phyloP scores from a whole-genome alignment of 1,139 yeast species.

The Ogataea hybrid region DNA sequence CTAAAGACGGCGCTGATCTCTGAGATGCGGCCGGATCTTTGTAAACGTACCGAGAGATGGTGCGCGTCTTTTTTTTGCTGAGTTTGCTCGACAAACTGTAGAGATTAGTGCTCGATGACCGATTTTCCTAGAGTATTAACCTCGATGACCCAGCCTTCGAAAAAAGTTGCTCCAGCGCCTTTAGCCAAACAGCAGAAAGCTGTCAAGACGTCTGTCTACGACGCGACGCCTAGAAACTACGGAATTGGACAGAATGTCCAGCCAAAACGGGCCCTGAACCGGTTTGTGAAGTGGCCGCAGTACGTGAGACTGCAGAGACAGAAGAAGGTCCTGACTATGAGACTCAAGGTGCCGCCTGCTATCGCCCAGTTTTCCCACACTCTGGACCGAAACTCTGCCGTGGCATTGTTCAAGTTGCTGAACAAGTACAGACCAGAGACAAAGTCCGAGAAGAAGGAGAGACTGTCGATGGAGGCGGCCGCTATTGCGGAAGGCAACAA shows the following conservation, averaged over 20 bases:
- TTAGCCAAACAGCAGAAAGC: constrained; percentile 38
- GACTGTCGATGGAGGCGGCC: constrained; percentile 97
- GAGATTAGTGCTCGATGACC: constrained; percentile 11
- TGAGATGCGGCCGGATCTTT: constrained; percentile 4
- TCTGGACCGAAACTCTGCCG: constrained; percentile 96
- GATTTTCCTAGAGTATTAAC: constrained; percentile 22
- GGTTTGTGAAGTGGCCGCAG: constrained; percentile 98
- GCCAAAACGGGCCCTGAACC: constrained; percentile 92
- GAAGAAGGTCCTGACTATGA: constrained; percentile 88
- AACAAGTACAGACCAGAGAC: constrained; percentile 99
- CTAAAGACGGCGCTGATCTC: constrained; percentile 9
- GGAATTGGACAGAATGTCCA: constrained; percentile 95
- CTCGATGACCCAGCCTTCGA: constrained; percentile 86
- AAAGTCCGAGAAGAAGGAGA: constrained; percentile 93
- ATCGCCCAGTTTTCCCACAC: constrained; percentile 93
- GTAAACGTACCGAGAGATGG: constrained; percentile 7
- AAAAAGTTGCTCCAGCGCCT: constrained; percentile 94
- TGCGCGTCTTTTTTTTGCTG: constrained; percentile 4
- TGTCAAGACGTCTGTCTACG: constrained; percentile 61
- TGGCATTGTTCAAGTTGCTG: constrained; percentile 92
- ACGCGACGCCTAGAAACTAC: constrained; percentile 85
- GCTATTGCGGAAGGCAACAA: constrained; percentile 37
- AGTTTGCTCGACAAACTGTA: constrained; percentile 1
- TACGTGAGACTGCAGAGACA: constrained; percentile 95
- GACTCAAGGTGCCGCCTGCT: constrained; percentile 99